A percentile compares a stretch with the other conserved stretches of the same genome.
phyloP scores from a whole-genome alignment of 2,329 filamentous ascomycete genomes.

The Gyromitra esculenta region DNA sequence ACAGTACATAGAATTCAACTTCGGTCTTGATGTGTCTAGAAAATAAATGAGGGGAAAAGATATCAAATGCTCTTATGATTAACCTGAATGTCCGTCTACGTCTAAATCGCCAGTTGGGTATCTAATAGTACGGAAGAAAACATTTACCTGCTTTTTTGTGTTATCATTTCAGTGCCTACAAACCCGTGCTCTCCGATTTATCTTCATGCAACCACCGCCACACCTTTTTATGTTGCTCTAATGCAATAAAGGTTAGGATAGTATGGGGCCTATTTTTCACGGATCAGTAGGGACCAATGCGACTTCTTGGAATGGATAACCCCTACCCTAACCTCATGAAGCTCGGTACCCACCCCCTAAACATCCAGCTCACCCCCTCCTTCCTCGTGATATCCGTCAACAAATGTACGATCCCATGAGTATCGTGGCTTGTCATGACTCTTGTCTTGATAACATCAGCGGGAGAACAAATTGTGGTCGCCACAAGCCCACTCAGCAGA shows the following conservation, averaged over 20 bases:
- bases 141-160: constrained; percentile 18
- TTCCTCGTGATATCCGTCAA: constrained; percentile 73
- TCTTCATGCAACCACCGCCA: constrained; percentile 62
- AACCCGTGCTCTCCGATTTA: too few relatives aligned
- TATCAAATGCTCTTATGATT: background rate
- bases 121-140: constrained; percentile 16
- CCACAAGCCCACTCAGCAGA: constrained; percentile 81
- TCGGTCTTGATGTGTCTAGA: background rate
- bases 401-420: constrained; percentile 68
- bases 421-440: constrained; percentile 76
- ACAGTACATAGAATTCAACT: too few relatives aligned
- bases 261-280: constrained; percentile 69
- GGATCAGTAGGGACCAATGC: constrained; percentile 16
- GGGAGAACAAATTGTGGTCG: constrained; percentile 84
- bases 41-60: background rate
- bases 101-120: constrained; percentile 25
- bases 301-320: background rate
- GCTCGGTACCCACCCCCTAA: constrained; percentile 87
- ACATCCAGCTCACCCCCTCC: constrained; percentile 84
- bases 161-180: constrained; percentile 2
- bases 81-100: constrained; percentile 11
- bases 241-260: constrained; percentile 83
- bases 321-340: constrained; percentile 66
- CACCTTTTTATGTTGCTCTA: constrained; percentile 84
- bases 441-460: constrained; percentile 91